phyloP scores from a whole-genome alignment of 352 stramenopile species.

The Pythium inflatum region DNA sequence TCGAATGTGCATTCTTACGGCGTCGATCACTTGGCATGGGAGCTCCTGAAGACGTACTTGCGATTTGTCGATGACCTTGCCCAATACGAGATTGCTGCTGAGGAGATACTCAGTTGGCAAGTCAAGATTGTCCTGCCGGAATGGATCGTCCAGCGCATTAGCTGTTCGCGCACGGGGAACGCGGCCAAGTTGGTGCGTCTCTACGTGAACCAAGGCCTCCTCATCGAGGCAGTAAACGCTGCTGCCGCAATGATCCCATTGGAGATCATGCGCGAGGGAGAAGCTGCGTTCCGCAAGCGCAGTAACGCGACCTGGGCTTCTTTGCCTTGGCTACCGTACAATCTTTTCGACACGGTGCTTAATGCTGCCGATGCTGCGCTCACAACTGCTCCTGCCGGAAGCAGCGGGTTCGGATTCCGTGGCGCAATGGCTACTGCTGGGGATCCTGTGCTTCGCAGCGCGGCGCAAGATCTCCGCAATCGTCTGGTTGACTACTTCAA shows the following conservation, averaged over 20 bases:
- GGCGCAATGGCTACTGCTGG: conserved; percentile 15
- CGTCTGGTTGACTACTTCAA: conserved; percentile 60
- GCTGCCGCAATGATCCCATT: conserved; percentile 48
- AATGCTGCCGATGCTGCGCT: conserved; percentile 51
- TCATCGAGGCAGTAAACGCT: conserved; percentile 67
- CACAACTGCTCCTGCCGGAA: conserved; percentile 15
- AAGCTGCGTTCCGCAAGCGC: conserved; percentile 43
- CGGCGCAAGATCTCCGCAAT: conserved; percentile 43
- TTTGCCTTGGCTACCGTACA: conserved; percentile 76
- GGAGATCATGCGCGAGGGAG: conserved; percentile 46
- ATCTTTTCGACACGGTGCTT: conserved; percentile 63
- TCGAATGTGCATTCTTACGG: conserved; percentile 46
- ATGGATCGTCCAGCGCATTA: conserved; percentile 58
- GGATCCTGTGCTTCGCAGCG: conserved; percentile 33
- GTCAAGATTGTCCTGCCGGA: conserved; percentile 64
- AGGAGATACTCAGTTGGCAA: conserved; percentile 64
- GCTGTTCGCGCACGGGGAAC: conserved; percentile 45
- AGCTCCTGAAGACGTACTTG: conserved; percentile 58
- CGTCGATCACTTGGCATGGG: conserved; percentile 54
- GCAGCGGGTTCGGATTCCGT: conserved; percentile 7
- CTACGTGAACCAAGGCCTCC: conserved; percentile 61
- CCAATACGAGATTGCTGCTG: conserved; percentile 63
- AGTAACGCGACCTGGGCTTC: conserved; percentile 30
- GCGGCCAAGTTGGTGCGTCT: conserved; percentile 58
- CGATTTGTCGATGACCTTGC: conserved; percentile 40